Percentiles rank a stretch among this genome's conserved stretches.
Evolutionary conservation across 2,329 filamentous ascomycete species (phyloP).

Genomic region (Grosmannia serpens): DNA sequence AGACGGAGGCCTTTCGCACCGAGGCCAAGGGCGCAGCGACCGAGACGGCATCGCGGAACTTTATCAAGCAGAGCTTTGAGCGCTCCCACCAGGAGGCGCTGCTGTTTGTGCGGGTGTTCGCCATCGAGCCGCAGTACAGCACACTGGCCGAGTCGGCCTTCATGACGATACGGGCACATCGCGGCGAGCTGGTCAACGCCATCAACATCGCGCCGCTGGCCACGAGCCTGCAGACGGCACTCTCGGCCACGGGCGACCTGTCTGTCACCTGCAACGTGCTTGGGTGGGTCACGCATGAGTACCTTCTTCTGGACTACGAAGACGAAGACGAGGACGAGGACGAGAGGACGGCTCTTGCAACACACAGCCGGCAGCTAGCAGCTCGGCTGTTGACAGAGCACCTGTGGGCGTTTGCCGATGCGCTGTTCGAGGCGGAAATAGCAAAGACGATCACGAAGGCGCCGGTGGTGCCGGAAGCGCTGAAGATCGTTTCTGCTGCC

Average conservation of each 20-base stretch:
- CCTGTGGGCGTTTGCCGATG: slow-evolving; percentile 45
- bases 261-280: slow-evolving; percentile 42
- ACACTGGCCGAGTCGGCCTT: slow-evolving; percentile 38
- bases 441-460: slow-evolving; percentile 41
- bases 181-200: slow-evolving; percentile 39
- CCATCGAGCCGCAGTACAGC: slow-evolving; percentile 42
- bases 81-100: slow-evolving; percentile 42
- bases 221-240: slow-evolving; percentile 33
- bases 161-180: slow-evolving; percentile 34
- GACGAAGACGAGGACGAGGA: slow-evolving; percentile 29
- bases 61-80: slow-evolving; percentile 49
- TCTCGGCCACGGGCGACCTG: slow-evolving; percentile 36
- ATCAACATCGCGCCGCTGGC: slow-evolving; percentile 43
- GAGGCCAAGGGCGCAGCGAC: slow-evolving; percentile 36
- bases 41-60: slow-evolving; percentile 45
- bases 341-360: slow-evolving; percentile 30
- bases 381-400: slow-evolving; percentile 44
- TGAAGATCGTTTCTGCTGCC: slow-evolving; percentile 38
- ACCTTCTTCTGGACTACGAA: slow-evolving; percentile 43
- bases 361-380: slow-evolving; percentile 44
- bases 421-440: slow-evolving; percentile 42
- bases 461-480: slow-evolving; percentile 30
- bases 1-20: slow-evolving; percentile 41
- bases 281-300: slow-evolving; percentile 47
- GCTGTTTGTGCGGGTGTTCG: slow-evolving; percentile 44